These are phyloP conservation scores for Leucosporidium creatinivorum DNA, from an alignment of 768 basidiomycete species.

Conservation along the genomic window DNA sequence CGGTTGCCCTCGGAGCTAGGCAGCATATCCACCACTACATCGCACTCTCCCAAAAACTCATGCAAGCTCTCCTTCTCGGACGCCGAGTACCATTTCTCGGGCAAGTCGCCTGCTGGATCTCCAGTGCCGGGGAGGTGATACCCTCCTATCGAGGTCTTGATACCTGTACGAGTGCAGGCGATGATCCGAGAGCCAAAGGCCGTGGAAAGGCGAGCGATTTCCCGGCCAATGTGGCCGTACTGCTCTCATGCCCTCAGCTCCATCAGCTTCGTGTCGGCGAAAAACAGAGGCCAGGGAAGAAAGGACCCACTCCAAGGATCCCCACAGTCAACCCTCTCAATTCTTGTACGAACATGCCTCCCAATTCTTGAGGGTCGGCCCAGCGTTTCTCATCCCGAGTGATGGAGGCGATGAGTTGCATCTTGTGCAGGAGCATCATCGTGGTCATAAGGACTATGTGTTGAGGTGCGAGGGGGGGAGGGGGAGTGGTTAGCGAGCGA, in stretches of 20 bases:
- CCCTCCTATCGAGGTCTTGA: background rate
- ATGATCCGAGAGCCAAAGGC: background rate
- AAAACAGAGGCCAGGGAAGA: background rate
- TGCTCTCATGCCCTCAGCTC: no score
- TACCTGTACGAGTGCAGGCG: background rate
- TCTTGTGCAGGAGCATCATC: background rate
- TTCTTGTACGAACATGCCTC: background rate
- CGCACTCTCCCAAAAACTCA: background rate
- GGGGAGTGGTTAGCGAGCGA: no score
- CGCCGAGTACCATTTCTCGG: background rate
- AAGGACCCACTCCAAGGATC: background rate
- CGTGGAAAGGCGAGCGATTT: background rate
- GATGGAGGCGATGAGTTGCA: background rate
- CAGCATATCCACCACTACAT: conserved; percentile 1
- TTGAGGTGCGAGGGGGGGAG: no score
- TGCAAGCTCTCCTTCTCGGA: background rate
- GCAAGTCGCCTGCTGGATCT: conserved; percentile 1
- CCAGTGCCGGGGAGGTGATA: conserved; percentile 10
- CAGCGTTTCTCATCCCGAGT: conserved; percentile 6
- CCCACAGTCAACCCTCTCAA: background rate
- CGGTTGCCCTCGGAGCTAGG: background rate
- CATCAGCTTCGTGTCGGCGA: no score
- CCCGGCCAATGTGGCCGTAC: conserved; percentile 8
- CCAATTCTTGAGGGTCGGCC: background rate
- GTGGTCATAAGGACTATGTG: conserved; percentile 16